Conservation (phyloP, 2,329 filamentous ascomycete genomes). For the Chalara sp. region DNA sequence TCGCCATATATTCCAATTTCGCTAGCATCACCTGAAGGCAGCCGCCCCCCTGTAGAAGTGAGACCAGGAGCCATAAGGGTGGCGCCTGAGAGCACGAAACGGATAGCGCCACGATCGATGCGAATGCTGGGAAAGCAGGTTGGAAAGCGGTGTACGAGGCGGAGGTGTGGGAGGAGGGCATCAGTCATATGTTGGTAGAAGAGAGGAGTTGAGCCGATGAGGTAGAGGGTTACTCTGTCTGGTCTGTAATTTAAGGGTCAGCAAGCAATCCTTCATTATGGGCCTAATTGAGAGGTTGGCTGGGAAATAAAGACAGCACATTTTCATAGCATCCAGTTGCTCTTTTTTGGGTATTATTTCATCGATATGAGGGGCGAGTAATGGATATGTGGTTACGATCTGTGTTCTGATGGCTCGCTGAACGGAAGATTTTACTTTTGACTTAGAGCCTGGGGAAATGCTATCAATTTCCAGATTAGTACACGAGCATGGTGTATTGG, state of each 20-base stretch:
- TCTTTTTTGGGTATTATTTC: conserved; percentile 93
- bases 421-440: conserved; percentile 95
- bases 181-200: conserved; percentile 82
- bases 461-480: conserved; percentile 48
- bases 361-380: conserved; percentile 82
- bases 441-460: conserved; percentile 71
- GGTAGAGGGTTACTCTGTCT: conserved; percentile 84
- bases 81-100: conserved; percentile 89
- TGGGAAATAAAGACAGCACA: conserved; percentile 37
- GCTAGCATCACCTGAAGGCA: conserved; percentile 47
- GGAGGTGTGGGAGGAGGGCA: conserved; percentile 78
- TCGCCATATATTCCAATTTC: conserved; percentile 30
- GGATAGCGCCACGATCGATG: conserved; percentile 92
- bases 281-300: neutral
- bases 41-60: conserved; percentile 72
- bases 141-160: conserved; percentile 85
- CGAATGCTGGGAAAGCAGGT: conserved; percentile 75
- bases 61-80: conserved; percentile 94
- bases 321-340: conserved; percentile 83
- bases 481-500: no score
- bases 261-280: no score
- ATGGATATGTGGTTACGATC: conserved; percentile 77
- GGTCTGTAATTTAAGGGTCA: conserved; percentile 53
- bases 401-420: conserved; percentile 81
- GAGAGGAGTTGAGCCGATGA: conserved; percentile 68